Evolutionary conservation across 1,139 yeast species (phyloP), one percentile per base, ranked within the genome.

Genomic region (Lodderomyces jiufengensis): DNA sequence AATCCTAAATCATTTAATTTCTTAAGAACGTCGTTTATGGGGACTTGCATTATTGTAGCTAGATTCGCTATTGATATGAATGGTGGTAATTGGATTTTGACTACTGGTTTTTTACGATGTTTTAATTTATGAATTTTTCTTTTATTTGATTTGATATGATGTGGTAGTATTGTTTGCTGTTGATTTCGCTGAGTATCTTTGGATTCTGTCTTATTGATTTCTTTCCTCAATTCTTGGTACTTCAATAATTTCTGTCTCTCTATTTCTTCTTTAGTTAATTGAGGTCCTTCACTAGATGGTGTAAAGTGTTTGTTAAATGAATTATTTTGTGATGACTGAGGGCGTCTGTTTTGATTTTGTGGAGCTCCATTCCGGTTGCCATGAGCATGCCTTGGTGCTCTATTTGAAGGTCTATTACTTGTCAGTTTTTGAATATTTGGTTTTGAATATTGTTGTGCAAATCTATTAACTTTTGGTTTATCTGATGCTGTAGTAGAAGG

Each of bases 21-120:
- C 31, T 61, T 59, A 36, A 83, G 66, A 8, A 92, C 67, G 15
- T 67, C 72, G 23, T 75, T 76, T 24, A 84, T 71, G 9, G 88
- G 76, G 9, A 84, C 76, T 39, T 76, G 73, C 47, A 92, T 61
- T 28, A 85, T 66, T 27, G 83, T 78, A 0, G 97, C 84, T 30
- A 90, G 66, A 45, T 87, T 85, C 3, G 88, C 70, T 1, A 87
- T 84, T 0, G 90, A 76, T 3, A 84, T 70, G 46, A 81, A 85
- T 9, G 83, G 75, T 1, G 96, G 95, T 11, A 86, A 69, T 11
- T 73, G 72, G 14, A 84, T 57, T 37, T 61, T 61, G 26, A 67
- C 57, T 24, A 45, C 49, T 34, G 54, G 55, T 30, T 32, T 44
- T 34, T 11, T 36, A 37, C 24, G 40, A 42, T 38, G 37, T 36